Evolutionary conservation across 2,329 filamentous ascomycete species (phyloP).

Genomic region (Lasiodiplodia hormozganensis): DNA sequence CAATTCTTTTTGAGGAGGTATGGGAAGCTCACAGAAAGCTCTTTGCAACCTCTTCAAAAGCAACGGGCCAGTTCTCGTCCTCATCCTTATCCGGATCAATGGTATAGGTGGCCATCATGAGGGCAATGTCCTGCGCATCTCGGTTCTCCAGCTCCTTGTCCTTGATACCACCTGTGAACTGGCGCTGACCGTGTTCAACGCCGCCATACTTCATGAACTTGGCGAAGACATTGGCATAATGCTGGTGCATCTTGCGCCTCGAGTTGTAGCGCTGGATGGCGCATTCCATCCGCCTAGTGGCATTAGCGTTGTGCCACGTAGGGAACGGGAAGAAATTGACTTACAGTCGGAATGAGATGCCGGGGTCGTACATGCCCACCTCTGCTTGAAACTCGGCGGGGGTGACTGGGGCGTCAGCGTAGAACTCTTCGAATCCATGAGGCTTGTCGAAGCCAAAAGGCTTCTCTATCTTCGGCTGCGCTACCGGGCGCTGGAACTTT

Average conservation of each 20-base stretch:
- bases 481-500: slow-evolving; percentile 30
- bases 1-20: not conserved
- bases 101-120: slow-evolving; percentile 68
- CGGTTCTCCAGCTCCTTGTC: slow-evolving; percentile 67
- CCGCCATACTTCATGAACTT: slow-evolving; percentile 86
- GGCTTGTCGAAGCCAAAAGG: slow-evolving; percentile 36
- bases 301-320: not conserved
- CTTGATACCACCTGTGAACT: slow-evolving; percentile 69
- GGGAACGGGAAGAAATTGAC: slow-evolving; percentile 35
- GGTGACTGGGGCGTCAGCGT: slow-evolving; percentile 79
- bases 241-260: slow-evolving; percentile 74
- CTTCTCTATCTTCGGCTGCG: slow-evolving; percentile 22
- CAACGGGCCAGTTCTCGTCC: slow-evolving; percentile 71
- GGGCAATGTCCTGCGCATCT: slow-evolving; percentile 69
- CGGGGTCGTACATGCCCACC: slow-evolving; percentile 69
- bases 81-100: slow-evolving; percentile 58
- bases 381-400: slow-evolving; percentile 72
- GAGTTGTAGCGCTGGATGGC: slow-evolving; percentile 83
- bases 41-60: slow-evolving; percentile 78
- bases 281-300: slow-evolving; percentile 71
- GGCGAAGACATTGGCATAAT: slow-evolving; percentile 71
- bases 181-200: slow-evolving; percentile 67
- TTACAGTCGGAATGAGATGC: slow-evolving; percentile 52
- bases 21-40: slow-evolving; percentile 73
- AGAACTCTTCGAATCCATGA: slow-evolving; percentile 70